Percentiles rank a stretch among this genome's conserved stretches.
These are phyloP conservation scores for Solanum chmielewskii DNA, from an alignment of 257 asterid genomes.

Conservation along the genomic window DNA sequence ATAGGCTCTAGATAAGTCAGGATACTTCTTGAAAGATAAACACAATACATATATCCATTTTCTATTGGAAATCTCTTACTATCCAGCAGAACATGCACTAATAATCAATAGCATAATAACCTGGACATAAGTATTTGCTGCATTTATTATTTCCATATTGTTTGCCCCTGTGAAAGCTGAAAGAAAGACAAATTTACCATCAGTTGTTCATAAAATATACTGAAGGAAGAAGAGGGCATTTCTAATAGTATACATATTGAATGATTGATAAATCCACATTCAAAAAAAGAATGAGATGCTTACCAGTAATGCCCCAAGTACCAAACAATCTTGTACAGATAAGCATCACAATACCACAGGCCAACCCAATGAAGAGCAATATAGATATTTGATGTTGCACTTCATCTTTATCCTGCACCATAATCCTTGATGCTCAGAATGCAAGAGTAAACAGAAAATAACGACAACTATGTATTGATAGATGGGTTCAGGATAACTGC, in stretches of 20 bases:
- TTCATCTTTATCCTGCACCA: conserved; percentile 59
- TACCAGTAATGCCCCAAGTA: conserved; percentile 70
- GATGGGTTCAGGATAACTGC: neutral
- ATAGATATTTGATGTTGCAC: conserved; percentile 92
- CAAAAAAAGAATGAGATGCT: neutral
- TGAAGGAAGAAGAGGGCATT: neutral
- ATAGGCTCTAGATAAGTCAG: neutral
- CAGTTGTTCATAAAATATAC: neutral
- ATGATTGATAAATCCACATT: neutral
- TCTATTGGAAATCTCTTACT: neutral
- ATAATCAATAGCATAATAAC: conserved; percentile 14
- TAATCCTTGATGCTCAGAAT: neutral
- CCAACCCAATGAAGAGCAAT: conserved; percentile 75
- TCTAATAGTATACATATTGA: neutral
- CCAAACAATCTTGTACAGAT: conserved; percentile 65
- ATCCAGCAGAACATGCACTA: neutral
- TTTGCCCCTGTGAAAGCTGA: conserved; percentile 88
- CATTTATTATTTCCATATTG: conserved; percentile 50
- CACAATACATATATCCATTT: neutral
- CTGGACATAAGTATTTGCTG: conserved; percentile 91
- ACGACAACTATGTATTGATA: neutral
- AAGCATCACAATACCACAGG: conserved; percentile 69
- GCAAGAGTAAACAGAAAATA: neutral
- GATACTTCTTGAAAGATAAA: neutral
- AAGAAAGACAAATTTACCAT: conserved; percentile 4